Base-by-base conservation (phyloP, 257 asterid species). In the Primulina huaijiensis region DNA sequence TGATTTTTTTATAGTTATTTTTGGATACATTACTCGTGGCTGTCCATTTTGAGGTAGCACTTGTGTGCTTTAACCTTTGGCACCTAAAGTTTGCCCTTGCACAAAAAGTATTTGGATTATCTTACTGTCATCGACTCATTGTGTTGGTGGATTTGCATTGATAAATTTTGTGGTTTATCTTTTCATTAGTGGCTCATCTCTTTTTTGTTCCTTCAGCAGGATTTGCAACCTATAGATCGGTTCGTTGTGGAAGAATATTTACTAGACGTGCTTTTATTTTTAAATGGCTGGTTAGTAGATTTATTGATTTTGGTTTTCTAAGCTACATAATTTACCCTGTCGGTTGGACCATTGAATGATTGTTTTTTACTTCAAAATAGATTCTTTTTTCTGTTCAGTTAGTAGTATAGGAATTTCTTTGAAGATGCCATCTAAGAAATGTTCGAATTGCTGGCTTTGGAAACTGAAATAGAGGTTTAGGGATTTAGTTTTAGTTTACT, bases 271-370 rank as follows among this genome's bases (percentile, higher is more conserved):
- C 96, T 94, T 72, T 80, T 83, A 29, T 94, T 79, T 86, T 78
- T 94, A 78, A 94, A 91, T 85, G 99, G 99, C 79, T 91, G 99
- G 99, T 94, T 74, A 78, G 97, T 90, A 77, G 68, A 79, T 65
- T 56, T 65, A 68, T 72, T 82, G 40, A 61, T 64, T 43, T 57
- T 46, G 21, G 43, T 64, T 64, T 30, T 65, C 40, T 60, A 23
- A 65, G 40, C 66, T 72, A 23, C 38, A 33, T 25, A 56, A n/a
- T 52, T 46, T 5, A 16, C 56, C 20, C 20, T 14, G 16, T 46
- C 20, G 3, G 56, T 14, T 16, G 2, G 56, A 14, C 53, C n/a
- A 11, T 46, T 19, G 16, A 46, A 16, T 2, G 2, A 14, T 16
- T 14, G 16, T 46, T 46, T 11, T 43, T 12, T 43, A 2, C 50